Base-by-base conservation (phyloP, 768 basidiomycete genomes). In the Phanerochaete sordida region DNA sequence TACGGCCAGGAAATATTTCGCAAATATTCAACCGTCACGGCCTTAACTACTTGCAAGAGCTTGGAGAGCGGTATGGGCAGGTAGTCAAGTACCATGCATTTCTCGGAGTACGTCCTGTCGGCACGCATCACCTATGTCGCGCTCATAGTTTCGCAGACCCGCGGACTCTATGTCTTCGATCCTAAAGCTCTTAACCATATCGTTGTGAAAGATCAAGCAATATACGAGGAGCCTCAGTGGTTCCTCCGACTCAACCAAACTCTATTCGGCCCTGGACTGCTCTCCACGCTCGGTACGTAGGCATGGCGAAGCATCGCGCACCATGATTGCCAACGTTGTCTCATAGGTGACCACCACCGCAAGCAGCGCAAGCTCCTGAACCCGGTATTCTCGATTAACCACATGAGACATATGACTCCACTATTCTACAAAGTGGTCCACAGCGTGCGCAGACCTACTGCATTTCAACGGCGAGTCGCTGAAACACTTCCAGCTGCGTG, bases 151-250 rank as follows among this genome's bases (percentile, higher is more conserved):
- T 9, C 7, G 43, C 27, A 57, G 67, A 73, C 74, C 68, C 69
- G 56, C 64, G 71, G 37, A 49, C 67, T 82, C 6, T 75, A 75
- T 58, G 72, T 79, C 0, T 78, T 68, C 54, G 81, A 82, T 59
- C 78, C 80, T 1, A 75, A 72, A 39, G 81, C 80, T 1, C 60
- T 83, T 57, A 73, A 80, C 56, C 75, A 77, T 57, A 79, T 82
- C 24, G 49, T 80, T 26, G 69, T 81, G 15, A 81, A 80, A 68
- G 81, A 78, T 47, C 60, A 67, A 44, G 44, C 33, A 27, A 44
- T 57, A 1, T 70, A 56, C 33, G 59, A 67, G 23, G 64, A 68
- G 47, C 4, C 67, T 0, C 23, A 30, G 0, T 59, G 56, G 49
- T 64, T 66, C 24, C 44, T 9, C 49, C 70, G 70, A 39, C 33